A percentile compares a stretch with the other conserved stretches of the same genome.
Evolutionary conservation across 768 basidiomycete species (phyloP).

Genomic region (Pleurotus cornucopiae): DNA sequence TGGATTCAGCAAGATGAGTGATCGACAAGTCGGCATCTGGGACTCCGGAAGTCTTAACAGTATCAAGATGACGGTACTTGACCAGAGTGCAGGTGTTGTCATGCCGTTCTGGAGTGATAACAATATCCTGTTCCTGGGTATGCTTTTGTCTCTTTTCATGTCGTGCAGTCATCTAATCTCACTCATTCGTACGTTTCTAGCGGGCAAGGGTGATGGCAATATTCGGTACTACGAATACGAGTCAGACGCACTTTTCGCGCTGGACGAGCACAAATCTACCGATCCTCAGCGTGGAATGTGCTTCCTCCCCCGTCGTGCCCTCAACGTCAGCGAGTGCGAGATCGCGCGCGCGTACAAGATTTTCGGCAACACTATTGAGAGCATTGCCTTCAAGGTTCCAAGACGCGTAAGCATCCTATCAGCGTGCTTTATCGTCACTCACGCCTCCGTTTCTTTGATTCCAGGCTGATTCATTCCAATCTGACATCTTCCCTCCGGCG

Average conservation of each 20-base stretch:
- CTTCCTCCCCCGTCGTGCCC: constrained; percentile 89
- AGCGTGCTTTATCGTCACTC: too few relatives aligned
- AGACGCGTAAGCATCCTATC: constrained; percentile 57
- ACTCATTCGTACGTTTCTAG: constrained; percentile 25
- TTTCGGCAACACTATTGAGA: constrained; percentile 68
- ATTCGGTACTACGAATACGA: constrained; percentile 98
- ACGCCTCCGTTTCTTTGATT: too few relatives aligned
- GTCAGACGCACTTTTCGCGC: constrained; percentile 68
- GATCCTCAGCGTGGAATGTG: constrained; percentile 97
- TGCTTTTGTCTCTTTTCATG: constrained; percentile 14
- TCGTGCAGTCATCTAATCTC: constrained; percentile 1
- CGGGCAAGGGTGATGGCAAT: constrained; percentile 96
- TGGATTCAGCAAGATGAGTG: constrained; percentile 95
- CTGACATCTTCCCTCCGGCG: constrained; percentile 94
- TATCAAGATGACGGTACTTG: constrained; percentile 74
- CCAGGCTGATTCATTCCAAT: constrained; percentile 92
- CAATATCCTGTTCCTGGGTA: constrained; percentile 81
- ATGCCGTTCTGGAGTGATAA: constrained; percentile 99
- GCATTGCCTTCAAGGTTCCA: constrained; percentile 93
- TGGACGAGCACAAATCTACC: constrained; percentile 82
- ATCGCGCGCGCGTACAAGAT: constrained; percentile 95
- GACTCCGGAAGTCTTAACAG: constrained; percentile 74
- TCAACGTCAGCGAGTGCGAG: constrained; percentile 89
- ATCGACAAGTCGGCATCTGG: constrained; percentile 89
- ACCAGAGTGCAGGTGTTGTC: constrained; percentile 88